Conservation (phyloP, 305 asterid species). For the Fraxinus greggii region DNA sequence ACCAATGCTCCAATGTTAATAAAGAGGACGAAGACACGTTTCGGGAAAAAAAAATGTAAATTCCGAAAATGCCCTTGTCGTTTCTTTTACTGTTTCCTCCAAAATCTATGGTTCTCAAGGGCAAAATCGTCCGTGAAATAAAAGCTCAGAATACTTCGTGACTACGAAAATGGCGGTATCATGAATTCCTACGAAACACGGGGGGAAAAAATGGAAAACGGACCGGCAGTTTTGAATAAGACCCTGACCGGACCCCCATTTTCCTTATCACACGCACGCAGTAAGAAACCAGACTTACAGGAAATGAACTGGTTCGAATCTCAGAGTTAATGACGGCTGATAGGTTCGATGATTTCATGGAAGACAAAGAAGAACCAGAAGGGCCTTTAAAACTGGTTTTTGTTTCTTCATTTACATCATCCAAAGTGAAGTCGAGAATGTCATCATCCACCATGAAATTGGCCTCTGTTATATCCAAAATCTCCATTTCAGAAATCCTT, state of each 20-base stretch:
- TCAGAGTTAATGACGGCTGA: slow-evolving; percentile 31
- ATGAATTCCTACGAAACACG: not conserved
- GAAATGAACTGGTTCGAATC: slow-evolving; percentile 31
- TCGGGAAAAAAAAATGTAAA: not conserved
- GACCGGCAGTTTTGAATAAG: slow-evolving; percentile 23
- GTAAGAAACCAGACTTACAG: slow-evolving; percentile 56
- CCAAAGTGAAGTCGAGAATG: slow-evolving; percentile 65
- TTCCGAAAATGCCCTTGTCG: slow-evolving; percentile 35
- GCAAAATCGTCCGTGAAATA: slow-evolving; percentile 38
- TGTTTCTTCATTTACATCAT: slow-evolving; percentile 35
- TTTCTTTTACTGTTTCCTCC: not conserved
- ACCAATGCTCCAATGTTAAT: slow-evolving; percentile 6
- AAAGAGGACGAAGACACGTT: slow-evolving; percentile 19
- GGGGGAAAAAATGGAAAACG: not conserved
- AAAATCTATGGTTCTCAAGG: slow-evolving; percentile 46
- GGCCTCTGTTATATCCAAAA: slow-evolving; percentile 29
- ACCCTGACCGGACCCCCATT: slow-evolving; percentile 10
- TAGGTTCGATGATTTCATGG: slow-evolving; percentile 26
- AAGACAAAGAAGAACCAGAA: slow-evolving; percentile 24
- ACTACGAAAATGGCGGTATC: not conserved
- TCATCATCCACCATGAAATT: slow-evolving; percentile 57
- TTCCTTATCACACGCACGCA: slow-evolving; percentile 6
- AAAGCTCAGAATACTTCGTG: not conserved
- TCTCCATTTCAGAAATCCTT: slow-evolving; percentile 25
- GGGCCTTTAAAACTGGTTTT: slow-evolving; percentile 25